phyloP scores from a whole-genome alignment of 2,329 filamentous ascomycete genomes.

The Talaromyces sp. region DNA sequence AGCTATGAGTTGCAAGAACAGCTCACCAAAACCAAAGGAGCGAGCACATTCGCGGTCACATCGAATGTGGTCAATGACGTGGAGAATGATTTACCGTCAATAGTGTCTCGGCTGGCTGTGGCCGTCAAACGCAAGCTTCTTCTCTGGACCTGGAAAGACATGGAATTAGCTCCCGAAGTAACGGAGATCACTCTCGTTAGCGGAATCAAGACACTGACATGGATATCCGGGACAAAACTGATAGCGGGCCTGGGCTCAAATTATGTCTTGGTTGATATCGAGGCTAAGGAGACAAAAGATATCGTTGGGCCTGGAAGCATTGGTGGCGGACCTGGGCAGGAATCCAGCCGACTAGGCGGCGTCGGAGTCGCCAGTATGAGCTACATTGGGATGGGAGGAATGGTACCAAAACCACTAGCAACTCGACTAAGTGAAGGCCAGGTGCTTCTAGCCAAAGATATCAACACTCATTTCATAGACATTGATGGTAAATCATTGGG shows the following conservation, averaged over 20 bases:
- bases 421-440: conserved; percentile 76
- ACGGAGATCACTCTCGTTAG: conserved; percentile 75
- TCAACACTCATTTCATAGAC: conserved; percentile 90
- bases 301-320: conserved; percentile 72
- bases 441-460: conserved; percentile 92
- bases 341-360: conserved; percentile 72
- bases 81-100: conserved; percentile 80
- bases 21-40: conserved; percentile 77
- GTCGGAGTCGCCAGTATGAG: conserved; percentile 85
- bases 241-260: conserved; percentile 87
- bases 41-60: conserved; percentile 83
- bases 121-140: conserved; percentile 86
- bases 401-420: conserved; percentile 84
- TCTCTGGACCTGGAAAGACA: conserved; percentile 94
- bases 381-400: conserved; percentile 90
- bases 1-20: conserved; percentile 77
- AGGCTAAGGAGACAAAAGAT: conserved; percentile 67
- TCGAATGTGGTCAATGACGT: conserved; percentile 92
- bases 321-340: conserved; percentile 58
- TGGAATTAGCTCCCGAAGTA: conserved; percentile 70
- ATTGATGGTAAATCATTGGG: conserved; percentile 74
- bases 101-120: conserved; percentile 86
- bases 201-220: conserved; percentile 81
- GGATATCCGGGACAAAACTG: conserved; percentile 80
- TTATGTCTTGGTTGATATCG: conserved; percentile 82